Percentiles rank a stretch among this genome's conserved stretches.
phyloP scores from a whole-genome alignment of 2,329 filamentous ascomycete genomes.

The Lachnellula hyalina region DNA sequence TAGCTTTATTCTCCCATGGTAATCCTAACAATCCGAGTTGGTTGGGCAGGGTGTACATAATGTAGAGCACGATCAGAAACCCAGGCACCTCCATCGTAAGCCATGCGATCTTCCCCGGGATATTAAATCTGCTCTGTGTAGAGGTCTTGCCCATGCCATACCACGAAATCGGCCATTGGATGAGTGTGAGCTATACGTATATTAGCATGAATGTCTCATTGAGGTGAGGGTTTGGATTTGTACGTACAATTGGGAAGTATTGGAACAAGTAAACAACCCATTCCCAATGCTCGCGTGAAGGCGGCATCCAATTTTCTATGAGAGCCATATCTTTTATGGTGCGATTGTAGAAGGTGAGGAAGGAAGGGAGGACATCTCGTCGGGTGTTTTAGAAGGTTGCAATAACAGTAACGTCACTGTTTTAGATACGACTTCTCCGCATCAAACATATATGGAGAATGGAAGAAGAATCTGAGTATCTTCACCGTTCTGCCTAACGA shows the following conservation, averaged over 20 bases:
- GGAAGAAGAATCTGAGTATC: not conserved
- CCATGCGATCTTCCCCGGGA: constrained; percentile 88
- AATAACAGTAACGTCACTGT: not conserved
- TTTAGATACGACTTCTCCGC: not conserved
- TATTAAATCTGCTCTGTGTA: constrained; percentile 65
- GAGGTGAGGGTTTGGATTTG: not conserved
- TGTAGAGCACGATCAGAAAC: constrained; percentile 72
- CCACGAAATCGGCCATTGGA: constrained; percentile 71
- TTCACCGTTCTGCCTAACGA: not conserved
- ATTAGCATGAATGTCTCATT: not conserved
- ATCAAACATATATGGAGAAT: not conserved
- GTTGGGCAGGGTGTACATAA: constrained; percentile 62
- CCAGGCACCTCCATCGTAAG: constrained; percentile 80
- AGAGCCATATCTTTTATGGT: constrained; percentile 21
- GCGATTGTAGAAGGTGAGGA: not conserved
- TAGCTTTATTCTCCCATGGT: constrained; percentile 73
- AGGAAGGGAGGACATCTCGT: not conserved
- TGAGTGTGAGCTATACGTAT: constrained; percentile 55
- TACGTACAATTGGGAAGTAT: constrained; percentile 42
- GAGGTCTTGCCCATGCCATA: constrained; percentile 95
- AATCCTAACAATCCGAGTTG: constrained; percentile 53
- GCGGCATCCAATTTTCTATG: constrained; percentile 41
- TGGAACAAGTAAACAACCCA: constrained; percentile 47
- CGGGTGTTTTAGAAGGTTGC: not conserved
- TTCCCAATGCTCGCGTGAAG: constrained; percentile 54